These are phyloP conservation scores for Boletus speciosus DNA, from an alignment of 768 basidiomycete genomes.

Conservation along the genomic window DNA sequence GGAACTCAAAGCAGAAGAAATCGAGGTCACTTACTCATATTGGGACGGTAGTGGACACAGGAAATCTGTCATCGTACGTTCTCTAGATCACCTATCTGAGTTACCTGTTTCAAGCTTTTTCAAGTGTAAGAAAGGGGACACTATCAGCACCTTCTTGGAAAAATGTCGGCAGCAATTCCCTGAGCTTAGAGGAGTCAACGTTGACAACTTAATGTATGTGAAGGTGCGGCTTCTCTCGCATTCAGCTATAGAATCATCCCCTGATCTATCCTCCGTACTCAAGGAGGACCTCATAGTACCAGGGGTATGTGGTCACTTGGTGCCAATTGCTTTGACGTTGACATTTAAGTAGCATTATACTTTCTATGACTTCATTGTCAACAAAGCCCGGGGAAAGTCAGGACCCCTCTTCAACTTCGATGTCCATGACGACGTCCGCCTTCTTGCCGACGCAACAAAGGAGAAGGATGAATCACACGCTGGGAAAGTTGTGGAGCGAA, in stretches of 20 bases:
- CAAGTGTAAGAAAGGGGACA: slow-evolving; percentile 97
- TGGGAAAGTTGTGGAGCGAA: slow-evolving; percentile 95
- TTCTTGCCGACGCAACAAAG: slow-evolving; percentile 89
- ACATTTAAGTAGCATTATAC: slow-evolving; percentile 76
- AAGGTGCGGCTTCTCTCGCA: slow-evolving; percentile 53
- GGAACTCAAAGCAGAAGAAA: slow-evolving; percentile 64
- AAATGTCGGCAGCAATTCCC: slow-evolving; percentile 93
- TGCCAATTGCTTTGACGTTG: neutral
- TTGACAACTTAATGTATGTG: slow-evolving; percentile 98
- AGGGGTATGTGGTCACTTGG: slow-evolving; percentile 55
- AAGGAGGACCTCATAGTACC: slow-evolving; percentile 98
- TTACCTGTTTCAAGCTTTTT: neutral
- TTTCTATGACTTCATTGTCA: slow-evolving; percentile 97
- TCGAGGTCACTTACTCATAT: slow-evolving; percentile 93
- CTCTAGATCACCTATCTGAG: neutral
- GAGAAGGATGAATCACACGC: slow-evolving; percentile 99
- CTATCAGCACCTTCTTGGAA: slow-evolving; percentile 81
- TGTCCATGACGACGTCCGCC: slow-evolving; percentile 95
- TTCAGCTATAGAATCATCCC: neutral
- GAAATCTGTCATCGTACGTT: slow-evolving; percentile 80
- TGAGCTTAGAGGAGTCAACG: slow-evolving; percentile 83
- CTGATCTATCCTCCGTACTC: slow-evolving; percentile 8
- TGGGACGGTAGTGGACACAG: slow-evolving; percentile 99
- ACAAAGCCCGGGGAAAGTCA: slow-evolving; percentile 97
- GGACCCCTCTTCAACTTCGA: slow-evolving; percentile 98